These are phyloP conservation scores for Aspergillus terreus DNA, from an alignment of 2,329 filamentous ascomycete genomes.

Conservation along the genomic window DNA sequence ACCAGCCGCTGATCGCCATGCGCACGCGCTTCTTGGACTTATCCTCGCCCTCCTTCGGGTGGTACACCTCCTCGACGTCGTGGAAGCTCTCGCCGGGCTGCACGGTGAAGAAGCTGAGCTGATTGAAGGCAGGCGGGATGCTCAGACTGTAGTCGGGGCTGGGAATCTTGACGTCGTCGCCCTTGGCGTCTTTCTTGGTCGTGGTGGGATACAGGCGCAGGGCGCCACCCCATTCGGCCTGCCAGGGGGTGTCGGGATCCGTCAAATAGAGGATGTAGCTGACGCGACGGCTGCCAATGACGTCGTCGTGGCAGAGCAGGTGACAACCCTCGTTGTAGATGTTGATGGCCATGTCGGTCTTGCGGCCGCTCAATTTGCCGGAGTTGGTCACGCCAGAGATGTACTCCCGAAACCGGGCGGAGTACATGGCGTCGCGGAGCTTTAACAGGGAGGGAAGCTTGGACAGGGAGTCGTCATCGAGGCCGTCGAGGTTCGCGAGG, in stretches of 20 bases:
- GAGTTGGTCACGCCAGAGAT: constrained; percentile 81
- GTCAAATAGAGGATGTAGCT: constrained; percentile 97
- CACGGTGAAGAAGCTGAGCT: constrained; percentile 96
- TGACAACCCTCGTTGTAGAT: constrained; percentile 96
- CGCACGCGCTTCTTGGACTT: constrained; percentile 64
- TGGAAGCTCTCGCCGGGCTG: constrained; percentile 99
- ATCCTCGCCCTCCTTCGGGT: constrained; percentile 57
- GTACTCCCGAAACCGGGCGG: constrained; percentile 81
- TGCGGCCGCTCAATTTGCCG: constrained; percentile 81
- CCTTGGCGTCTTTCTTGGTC: constrained; percentile 63
- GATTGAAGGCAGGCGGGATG: constrained; percentile 94
- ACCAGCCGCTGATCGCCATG: constrained; percentile 99
- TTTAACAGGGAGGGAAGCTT: constrained; percentile 85
- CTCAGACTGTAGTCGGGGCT: constrained; percentile 72
- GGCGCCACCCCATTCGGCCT: constrained; percentile 87
- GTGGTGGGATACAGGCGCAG: constrained; percentile 77
- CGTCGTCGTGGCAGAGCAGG: constrained; percentile 94
- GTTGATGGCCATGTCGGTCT: constrained; percentile 99
- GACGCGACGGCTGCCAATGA: constrained; percentile 92
- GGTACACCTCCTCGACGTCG: constrained; percentile 97
- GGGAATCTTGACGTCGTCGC: constrained; percentile 74
- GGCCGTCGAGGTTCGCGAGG: constrained; percentile 90
- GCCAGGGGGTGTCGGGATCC: constrained; percentile 87
- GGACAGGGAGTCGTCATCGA: constrained; percentile 79
- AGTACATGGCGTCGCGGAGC: constrained; percentile 94